phyloP scores from a whole-genome alignment of 164 flowering plant genomes.

The Hamamelis virginiana region DNA sequence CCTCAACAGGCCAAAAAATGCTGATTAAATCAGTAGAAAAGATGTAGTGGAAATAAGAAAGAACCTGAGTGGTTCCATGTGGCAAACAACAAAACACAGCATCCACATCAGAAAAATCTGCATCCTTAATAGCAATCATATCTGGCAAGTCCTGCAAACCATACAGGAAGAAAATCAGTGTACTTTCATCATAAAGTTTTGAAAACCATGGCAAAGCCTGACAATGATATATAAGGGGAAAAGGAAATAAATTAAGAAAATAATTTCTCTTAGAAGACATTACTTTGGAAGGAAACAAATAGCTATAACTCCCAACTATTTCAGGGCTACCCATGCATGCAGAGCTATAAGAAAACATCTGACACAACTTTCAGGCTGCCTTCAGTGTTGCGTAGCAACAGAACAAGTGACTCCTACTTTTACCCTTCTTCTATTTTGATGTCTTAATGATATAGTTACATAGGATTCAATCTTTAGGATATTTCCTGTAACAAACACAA shows the following conservation, averaged over 20 bases:
- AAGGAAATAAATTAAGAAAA: neutral
- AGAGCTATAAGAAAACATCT: neutral
- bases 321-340: no score
- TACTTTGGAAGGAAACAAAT: neutral
- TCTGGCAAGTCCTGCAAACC: conserved; percentile 72
- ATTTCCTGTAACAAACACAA: no score
- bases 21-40: neutral
- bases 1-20: neutral
- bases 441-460: neutral
- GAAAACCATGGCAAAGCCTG: neutral
- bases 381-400: neutral
- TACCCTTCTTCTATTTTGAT: neutral
- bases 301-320: neutral
- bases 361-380: neutral
- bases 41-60: neutral
- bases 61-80: conserved; percentile 98
- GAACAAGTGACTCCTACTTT: neutral
- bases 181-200: neutral
- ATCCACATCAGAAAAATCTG: conserved; percentile 86
- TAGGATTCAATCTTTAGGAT: neutral
- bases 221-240: neutral
- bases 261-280: neutral
- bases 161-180: neutral
- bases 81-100: conserved; percentile 99
- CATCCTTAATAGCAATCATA: conserved; percentile 85